Evolutionary conservation across 2,329 filamentous ascomycete species (phyloP).

Genomic region (Cladophialophora yegresii): DNA sequence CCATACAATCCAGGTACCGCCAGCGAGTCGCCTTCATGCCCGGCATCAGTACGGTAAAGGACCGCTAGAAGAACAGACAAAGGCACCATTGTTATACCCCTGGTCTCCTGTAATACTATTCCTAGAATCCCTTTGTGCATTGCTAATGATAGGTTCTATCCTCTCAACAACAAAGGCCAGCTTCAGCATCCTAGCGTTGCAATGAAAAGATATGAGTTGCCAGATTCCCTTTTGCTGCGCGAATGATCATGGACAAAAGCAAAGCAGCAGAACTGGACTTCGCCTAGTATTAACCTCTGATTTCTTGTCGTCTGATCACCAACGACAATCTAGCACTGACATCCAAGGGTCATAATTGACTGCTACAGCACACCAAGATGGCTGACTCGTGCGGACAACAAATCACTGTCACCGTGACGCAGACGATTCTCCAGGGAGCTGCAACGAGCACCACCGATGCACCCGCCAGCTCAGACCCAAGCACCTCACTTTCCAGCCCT

Average conservation of each 20-base stretch:
- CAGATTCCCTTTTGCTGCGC: background rate
- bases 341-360: background rate
- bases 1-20: background rate
- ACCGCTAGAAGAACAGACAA: background rate
- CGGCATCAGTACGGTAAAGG: background rate
- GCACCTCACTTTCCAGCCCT: background rate
- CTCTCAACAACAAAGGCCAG: constrained; percentile 12
- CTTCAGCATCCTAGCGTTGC: background rate
- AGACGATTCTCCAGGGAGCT: constrained; percentile 26
- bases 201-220: background rate
- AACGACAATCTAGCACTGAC: background rate
- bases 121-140: constrained; percentile 11
- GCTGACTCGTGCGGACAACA: constrained; percentile 16
- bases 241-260: background rate
- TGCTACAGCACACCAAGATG: background rate
- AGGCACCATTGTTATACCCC: background rate
- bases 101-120: background rate
- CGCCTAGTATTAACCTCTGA: background rate
- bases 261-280: background rate
- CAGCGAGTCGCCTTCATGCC: too few relatives aligned
- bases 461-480: background rate
- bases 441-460: constrained; percentile 23
- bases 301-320: background rate
- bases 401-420: constrained; percentile 27
- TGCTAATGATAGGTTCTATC: background rate